Conservation (phyloP, 768 basidiomycete species). For the Tylopilus rubrobrunneus region DNA sequence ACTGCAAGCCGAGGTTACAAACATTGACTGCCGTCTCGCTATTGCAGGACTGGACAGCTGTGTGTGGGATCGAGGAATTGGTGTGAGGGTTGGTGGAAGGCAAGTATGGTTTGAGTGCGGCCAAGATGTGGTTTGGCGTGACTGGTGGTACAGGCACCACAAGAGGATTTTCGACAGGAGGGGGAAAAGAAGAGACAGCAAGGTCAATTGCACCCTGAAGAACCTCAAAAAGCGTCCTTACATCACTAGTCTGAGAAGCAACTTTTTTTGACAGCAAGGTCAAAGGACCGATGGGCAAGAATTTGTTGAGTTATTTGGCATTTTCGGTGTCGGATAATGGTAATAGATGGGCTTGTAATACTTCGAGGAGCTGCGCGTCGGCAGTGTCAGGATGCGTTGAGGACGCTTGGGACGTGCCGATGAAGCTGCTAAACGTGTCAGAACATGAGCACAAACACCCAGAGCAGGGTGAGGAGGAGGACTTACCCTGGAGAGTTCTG, state of each 20-base stretch:
- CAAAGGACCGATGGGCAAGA: constrained; percentile 62
- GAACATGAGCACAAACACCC: too few relatives aligned
- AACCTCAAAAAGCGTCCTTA: constrained; percentile 76
- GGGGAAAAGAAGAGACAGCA: constrained; percentile 37
- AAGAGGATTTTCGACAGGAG: constrained; percentile 23
- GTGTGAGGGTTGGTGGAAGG: constrained; percentile 30
- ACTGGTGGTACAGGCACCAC: constrained; percentile 40
- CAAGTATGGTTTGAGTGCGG: too few relatives aligned
- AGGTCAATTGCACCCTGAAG: constrained; percentile 76
- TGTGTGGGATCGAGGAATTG: constrained; percentile 13
- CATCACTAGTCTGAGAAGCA: constrained; percentile 79
- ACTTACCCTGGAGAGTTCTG: too few relatives aligned
- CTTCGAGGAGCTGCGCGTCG: constrained; percentile 61
- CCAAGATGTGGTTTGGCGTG: constrained; percentile 65
- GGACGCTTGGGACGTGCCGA: too few relatives aligned
- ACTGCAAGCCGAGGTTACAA: constrained; percentile 66
- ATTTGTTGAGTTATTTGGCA: constrained; percentile 38
- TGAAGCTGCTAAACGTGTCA: too few relatives aligned
- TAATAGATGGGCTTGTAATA: constrained; percentile 61
- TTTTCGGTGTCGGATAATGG: constrained; percentile 40
- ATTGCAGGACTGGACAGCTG: constrained; percentile 29
- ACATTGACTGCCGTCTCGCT: constrained; percentile 69
- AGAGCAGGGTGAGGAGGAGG: too few relatives aligned
- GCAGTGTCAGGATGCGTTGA: too few relatives aligned
- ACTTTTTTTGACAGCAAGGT: constrained; percentile 76